Conservation (phyloP, 148 eudicot species). For the Simmondsia chinensis region DNA sequence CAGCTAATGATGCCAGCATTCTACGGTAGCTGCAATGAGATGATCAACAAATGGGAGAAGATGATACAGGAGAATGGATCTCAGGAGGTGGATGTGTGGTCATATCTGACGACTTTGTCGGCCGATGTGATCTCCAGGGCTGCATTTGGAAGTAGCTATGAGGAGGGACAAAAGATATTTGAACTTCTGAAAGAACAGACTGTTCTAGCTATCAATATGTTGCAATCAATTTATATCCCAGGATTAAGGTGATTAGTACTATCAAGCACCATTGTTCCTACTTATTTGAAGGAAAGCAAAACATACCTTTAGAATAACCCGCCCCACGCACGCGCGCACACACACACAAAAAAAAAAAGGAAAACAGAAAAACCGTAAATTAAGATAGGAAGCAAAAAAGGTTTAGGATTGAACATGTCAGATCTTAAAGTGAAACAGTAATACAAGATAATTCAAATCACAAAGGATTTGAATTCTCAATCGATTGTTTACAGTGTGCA, state of each 20-base stretch:
- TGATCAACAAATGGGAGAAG: constrained; percentile 6
- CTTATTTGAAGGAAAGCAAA: no score
- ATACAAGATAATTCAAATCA: no score
- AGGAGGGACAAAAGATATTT: constrained; percentile 7
- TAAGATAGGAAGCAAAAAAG: no score
- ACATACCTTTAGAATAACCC: no score
- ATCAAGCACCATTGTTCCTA: no score
- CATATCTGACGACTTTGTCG: not conserved
- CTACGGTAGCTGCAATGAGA: not conserved
- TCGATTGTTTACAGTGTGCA: no score
- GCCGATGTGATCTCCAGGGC: constrained; percentile 12
- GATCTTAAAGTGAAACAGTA: no score
- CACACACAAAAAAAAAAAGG: no score
- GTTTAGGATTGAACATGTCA: no score
- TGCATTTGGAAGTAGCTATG: constrained; percentile 4
- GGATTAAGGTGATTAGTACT: constrained; percentile 10
- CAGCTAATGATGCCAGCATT: constrained; percentile 8
- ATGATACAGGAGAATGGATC: not conserved
- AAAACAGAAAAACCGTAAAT: no score
- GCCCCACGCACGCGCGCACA: no score
- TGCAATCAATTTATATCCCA: not conserved
- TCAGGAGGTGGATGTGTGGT: constrained; percentile 8
- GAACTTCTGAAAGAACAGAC: constrained; percentile 3
- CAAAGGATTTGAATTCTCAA: no score
- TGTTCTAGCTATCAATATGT: not conserved